Percentiles rank a stretch among this genome's conserved stretches.
These are phyloP conservation scores for Rhizophora mangle DNA, from an alignment of 345 rosid genomes.

Conservation along the genomic window DNA sequence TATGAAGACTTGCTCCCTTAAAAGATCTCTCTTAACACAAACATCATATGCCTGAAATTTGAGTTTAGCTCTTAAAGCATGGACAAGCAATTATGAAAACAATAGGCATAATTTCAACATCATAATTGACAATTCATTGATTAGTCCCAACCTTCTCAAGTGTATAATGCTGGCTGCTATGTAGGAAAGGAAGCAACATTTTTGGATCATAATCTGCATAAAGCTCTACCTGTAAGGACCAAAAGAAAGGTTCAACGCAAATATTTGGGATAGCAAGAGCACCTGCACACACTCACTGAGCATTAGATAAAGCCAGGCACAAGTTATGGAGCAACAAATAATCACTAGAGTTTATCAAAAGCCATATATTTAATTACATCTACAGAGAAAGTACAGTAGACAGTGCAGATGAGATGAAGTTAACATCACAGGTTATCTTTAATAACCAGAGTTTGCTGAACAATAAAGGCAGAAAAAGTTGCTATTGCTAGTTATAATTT, in stretches of 20 bases:
- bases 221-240: slow-evolving; percentile 71
- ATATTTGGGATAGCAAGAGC: slow-evolving; percentile 15
- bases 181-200: slow-evolving; percentile 94
- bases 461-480: neutral
- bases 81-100: slow-evolving; percentile 6
- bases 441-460: slow-evolving; percentile 5
- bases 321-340: neutral
- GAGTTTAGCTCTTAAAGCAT: slow-evolving; percentile 26
- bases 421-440: neutral
- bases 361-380: too few species aligned
- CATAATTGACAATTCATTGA: slow-evolving; percentile 19
- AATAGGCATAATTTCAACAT: neutral
- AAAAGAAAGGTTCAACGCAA: slow-evolving; percentile 17
- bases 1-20: slow-evolving; percentile 92
- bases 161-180: slow-evolving; percentile 94
- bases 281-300: neutral
- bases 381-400: too few species aligned
- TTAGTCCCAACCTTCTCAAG: slow-evolving; percentile 75
- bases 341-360: neutral
- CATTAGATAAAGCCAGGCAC: neutral
- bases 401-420: neutral
- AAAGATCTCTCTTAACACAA: slow-evolving; percentile 71
- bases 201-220: slow-evolving; percentile 86
- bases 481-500: neutral
- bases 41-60: slow-evolving; percentile 78